A percentile compares a stretch with the other conserved stretches of the same genome.
These are phyloP conservation scores for Aspergillus egyptiacus DNA, from an alignment of 495 filamentous ascomycete genomes.

Conservation along the genomic window DNA sequence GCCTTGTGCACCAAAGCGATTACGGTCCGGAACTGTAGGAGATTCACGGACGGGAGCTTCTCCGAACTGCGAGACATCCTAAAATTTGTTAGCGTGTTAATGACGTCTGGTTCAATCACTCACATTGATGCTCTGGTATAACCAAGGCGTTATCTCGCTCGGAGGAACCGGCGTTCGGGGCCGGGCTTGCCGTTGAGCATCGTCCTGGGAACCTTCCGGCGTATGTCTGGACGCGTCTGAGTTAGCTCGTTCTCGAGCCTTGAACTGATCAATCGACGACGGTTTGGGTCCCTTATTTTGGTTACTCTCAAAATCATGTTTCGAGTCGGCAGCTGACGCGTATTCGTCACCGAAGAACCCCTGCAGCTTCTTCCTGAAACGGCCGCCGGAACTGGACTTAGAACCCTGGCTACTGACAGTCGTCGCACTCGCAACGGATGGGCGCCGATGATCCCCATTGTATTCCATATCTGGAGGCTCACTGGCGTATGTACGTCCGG, in stretches of 20 bases:
- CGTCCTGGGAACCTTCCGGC: constrained; percentile 42
- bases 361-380: constrained; percentile 68
- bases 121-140: constrained; percentile 84
- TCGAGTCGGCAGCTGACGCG: constrained; percentile 50
- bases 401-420: constrained; percentile 89
- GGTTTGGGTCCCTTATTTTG: constrained; percentile 44
- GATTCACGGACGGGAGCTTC: constrained; percentile 74
- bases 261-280: constrained; percentile 51
- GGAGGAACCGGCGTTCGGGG: constrained; percentile 82
- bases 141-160: constrained; percentile 90
- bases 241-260: constrained; percentile 65
- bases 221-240: constrained; percentile 56
- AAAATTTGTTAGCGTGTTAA: not conserved
- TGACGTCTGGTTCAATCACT: constrained; percentile 21
- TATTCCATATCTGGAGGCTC: constrained; percentile 64
- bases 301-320: constrained; percentile 66
- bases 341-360: constrained; percentile 88
- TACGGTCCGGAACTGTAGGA: constrained; percentile 62
- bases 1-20: constrained; percentile 49
- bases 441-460: constrained; percentile 70
- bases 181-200: constrained; percentile 59
- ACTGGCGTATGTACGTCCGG: constrained; percentile 53
- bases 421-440: constrained; percentile 82
- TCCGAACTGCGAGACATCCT: constrained; percentile 77
- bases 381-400: constrained; percentile 65